Evolutionary conservation across 2,329 filamentous ascomycete genomes (phyloP).

Genomic region (Neofusicoccum ribis): DNA sequence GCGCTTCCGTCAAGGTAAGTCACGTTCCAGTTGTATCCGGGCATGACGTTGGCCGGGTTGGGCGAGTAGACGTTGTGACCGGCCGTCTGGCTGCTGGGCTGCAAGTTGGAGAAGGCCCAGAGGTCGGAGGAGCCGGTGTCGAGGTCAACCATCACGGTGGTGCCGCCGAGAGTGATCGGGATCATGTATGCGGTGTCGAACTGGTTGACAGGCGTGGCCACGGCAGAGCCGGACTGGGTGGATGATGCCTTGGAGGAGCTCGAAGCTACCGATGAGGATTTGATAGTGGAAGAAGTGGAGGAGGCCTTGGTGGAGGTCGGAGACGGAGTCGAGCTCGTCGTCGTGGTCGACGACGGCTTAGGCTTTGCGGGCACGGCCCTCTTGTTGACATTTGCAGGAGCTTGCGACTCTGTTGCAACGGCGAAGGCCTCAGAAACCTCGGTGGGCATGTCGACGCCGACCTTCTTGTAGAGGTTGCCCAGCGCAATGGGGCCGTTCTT

Average conservation of each 20-base stretch:
- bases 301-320: neutral
- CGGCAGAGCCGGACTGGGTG: neutral
- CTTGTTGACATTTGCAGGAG: neutral
- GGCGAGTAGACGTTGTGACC: constrained; percentile 62
- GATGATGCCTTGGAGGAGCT: neutral
- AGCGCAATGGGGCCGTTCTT: constrained; percentile 5
- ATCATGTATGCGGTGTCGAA: constrained; percentile 43
- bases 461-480: neutral
- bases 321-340: neutral
- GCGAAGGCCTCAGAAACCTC: neutral
- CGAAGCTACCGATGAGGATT: neutral
- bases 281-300: neutral
- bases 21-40: constrained; percentile 57
- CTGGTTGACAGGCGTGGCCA: neutral
- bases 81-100: constrained; percentile 20
- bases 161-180: constrained; percentile 61
- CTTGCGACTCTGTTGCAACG: neutral
- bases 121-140: constrained; percentile 71
- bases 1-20: constrained; percentile 65
- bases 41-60: constrained; percentile 32
- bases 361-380: neutral
- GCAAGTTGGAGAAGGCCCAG: constrained; percentile 38
- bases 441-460: neutral
- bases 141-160: constrained; percentile 58
- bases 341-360: neutral